These are phyloP conservation scores for Glycine tomentella DNA, from an alignment of 306 rosid species.

Conservation along the genomic window DNA sequence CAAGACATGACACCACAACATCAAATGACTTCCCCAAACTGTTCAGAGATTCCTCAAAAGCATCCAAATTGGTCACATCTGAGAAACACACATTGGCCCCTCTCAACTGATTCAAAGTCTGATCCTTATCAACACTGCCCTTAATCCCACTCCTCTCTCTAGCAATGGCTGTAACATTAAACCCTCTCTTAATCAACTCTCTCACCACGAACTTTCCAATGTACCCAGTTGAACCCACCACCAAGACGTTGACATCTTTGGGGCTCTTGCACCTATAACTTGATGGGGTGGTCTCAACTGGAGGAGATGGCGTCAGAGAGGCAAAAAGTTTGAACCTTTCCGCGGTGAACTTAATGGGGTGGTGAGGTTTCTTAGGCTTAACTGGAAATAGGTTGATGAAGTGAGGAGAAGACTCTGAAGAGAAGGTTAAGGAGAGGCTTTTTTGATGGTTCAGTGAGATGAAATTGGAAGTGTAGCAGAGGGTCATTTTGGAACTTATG, in stretches of 20 bases:
- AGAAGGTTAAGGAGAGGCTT: slow-evolving; percentile 49
- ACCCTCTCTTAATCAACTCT: slow-evolving; percentile 85
- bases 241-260: slow-evolving; percentile 74
- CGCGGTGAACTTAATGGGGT: slow-evolving; percentile 50
- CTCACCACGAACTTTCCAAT: slow-evolving; percentile 89
- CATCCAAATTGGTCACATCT: slow-evolving; percentile 75
- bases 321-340: slow-evolving; percentile 58
- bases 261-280: slow-evolving; percentile 73
- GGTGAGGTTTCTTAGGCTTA: slow-evolving; percentile 48
- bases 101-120: slow-evolving; percentile 64
- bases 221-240: slow-evolving; percentile 96
- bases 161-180: slow-evolving; percentile 76
- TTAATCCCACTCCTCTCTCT: slow-evolving; percentile 89
- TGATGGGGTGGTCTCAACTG: slow-evolving; percentile 54
- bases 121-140: slow-evolving; percentile 68
- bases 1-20: slow-evolving; percentile 94
- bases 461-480: slow-evolving; percentile 62
- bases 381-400: slow-evolving; percentile 58
- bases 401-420: slow-evolving; percentile 70
- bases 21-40: slow-evolving; percentile 66
- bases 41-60: slow-evolving; percentile 64
- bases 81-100: slow-evolving; percentile 88
- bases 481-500: slow-evolving; percentile 60
- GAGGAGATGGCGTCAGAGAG: slow-evolving; percentile 56
- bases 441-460: slow-evolving; percentile 61